Evolutionary conservation across 768 basidiomycete genomes (phyloP).

Genomic region (Phylloporus arenicola): DNA sequence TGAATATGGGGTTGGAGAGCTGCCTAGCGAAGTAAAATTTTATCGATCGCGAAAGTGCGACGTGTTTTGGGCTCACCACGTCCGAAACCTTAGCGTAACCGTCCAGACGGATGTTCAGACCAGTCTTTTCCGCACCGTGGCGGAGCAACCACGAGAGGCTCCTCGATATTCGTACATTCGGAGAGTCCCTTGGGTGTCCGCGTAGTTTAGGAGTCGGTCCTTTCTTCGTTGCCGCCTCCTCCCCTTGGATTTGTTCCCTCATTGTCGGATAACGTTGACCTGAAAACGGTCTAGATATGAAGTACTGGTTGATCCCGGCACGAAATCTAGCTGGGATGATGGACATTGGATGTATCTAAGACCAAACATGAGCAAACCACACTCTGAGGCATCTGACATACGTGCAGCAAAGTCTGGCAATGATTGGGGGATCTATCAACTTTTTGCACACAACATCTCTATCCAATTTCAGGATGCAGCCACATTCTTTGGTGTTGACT

Average conservation of each 20-base stretch:
- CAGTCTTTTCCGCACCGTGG: conserved; percentile 78
- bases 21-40: conserved; percentile 28
- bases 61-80: conserved; percentile 54
- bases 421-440: too few relatives aligned
- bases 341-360: neutral
- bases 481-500: too few relatives aligned
- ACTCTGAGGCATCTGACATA: too few relatives aligned
- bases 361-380: too few relatives aligned
- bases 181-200: conserved; percentile 58
- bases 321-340: neutral
- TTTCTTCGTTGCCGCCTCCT: conserved; percentile 6
- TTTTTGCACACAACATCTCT: too few relatives aligned
- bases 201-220: conserved; percentile 41
- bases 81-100: conserved; percentile 82
- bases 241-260: conserved; percentile 4
- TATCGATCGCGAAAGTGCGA: neutral
- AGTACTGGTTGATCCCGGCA: neutral
- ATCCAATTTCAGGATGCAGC: too few relatives aligned
- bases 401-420: too few relatives aligned
- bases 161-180: conserved; percentile 72
- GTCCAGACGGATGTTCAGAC: conserved; percentile 70
- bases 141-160: conserved; percentile 88
- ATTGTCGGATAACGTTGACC: conserved; percentile 6
- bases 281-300: neutral
- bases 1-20: conserved; percentile 68